phyloP scores from a whole-genome alignment of 2,329 filamentous ascomycete genomes.

The Ramularia endophylla region DNA sequence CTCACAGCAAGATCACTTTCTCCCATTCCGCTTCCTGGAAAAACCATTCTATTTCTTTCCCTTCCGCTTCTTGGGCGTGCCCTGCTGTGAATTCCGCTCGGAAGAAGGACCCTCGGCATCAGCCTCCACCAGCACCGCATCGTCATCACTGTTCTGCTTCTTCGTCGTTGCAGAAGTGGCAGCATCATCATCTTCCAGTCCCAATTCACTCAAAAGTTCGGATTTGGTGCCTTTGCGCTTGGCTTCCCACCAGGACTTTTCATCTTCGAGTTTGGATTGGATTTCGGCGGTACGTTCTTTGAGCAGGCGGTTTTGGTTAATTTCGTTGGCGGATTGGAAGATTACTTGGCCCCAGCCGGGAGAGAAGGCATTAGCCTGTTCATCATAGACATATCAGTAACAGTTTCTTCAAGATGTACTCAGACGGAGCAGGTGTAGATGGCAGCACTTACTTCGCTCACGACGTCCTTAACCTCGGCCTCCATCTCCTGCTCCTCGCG shows the following conservation, averaged over 20 bases:
- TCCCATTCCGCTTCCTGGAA: conserved; percentile 56
- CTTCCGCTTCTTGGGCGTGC: conserved; percentile 54
- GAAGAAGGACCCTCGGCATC: conserved; percentile 51
- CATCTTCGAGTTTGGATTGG: conserved; percentile 61
- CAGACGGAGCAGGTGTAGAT: too few species aligned
- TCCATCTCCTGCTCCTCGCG: conserved; percentile 97
- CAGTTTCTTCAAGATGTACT: neutral
- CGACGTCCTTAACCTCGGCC: conserved; percentile 88
- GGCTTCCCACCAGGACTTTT: conserved; percentile 92
- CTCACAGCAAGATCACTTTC: conserved; percentile 39
- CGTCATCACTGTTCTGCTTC: conserved; percentile 54
- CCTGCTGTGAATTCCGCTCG: conserved; percentile 15
- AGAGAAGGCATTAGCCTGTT: conserved; percentile 79
- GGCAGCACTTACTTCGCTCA: conserved; percentile 64
- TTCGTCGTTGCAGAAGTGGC: conserved; percentile 20
- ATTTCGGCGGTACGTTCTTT: conserved; percentile 71
- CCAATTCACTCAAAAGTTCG: conserved; percentile 77
- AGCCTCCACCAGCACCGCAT: conserved; percentile 70
- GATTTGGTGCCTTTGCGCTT: conserved; percentile 66
- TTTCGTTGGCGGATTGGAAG: conserved; percentile 97
- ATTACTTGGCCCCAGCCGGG: conserved; percentile 90
- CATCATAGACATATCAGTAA: conserved; percentile 5
- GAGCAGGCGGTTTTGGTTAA: conserved; percentile 75
- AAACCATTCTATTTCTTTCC: conserved; percentile 45
- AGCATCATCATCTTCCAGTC: conserved; percentile 43